Conservation (phyloP, 2,329 filamentous ascomycete genomes). For the Monilinia aucupariae region DNA sequence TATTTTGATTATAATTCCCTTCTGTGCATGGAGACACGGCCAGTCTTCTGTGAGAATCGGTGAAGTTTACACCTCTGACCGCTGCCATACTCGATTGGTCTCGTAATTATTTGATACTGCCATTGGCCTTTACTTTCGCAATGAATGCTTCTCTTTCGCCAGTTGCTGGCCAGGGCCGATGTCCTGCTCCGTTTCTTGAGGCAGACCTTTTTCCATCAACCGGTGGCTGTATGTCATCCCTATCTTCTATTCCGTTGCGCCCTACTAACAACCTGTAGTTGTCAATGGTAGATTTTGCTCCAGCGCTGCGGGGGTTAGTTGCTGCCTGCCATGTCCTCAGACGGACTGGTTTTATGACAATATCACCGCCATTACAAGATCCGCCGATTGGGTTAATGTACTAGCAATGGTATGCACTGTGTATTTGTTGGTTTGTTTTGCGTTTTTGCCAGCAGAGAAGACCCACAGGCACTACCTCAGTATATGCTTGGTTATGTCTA, state of each 20-base stretch:
- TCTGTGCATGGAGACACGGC: neutral
- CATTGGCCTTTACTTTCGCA: neutral
- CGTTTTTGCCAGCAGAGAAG: slow-evolving; percentile 75
- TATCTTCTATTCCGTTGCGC: neutral
- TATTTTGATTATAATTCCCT: neutral
- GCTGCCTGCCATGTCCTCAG: slow-evolving; percentile 87
- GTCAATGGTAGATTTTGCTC: slow-evolving; percentile 54
- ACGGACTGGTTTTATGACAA: slow-evolving; percentile 68
- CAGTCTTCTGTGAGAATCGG: neutral
- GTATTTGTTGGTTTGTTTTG: slow-evolving; percentile 76
- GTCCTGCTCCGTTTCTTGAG: slow-evolving; percentile 66
- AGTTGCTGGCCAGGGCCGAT: slow-evolving; percentile 36
- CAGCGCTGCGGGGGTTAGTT: slow-evolving; percentile 49
- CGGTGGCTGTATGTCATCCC: slow-evolving; percentile 58
- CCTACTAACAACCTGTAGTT: slow-evolving; percentile 37
- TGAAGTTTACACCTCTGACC: slow-evolving; percentile 3
- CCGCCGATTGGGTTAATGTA: slow-evolving; percentile 80
- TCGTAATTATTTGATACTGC: neutral
- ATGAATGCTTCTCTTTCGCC: slow-evolving; percentile 18
- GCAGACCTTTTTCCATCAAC: slow-evolving; percentile 51
- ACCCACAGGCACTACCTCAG: slow-evolving; percentile 91
- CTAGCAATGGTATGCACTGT: slow-evolving; percentile 64
- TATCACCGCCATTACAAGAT: slow-evolving; percentile 54
- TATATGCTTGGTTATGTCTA: slow-evolving; percentile 72
- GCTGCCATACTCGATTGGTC: slow-evolving; percentile 9